Conservation (phyloP, 164 flowering plant species). For the Umbellularia californica region DNA sequence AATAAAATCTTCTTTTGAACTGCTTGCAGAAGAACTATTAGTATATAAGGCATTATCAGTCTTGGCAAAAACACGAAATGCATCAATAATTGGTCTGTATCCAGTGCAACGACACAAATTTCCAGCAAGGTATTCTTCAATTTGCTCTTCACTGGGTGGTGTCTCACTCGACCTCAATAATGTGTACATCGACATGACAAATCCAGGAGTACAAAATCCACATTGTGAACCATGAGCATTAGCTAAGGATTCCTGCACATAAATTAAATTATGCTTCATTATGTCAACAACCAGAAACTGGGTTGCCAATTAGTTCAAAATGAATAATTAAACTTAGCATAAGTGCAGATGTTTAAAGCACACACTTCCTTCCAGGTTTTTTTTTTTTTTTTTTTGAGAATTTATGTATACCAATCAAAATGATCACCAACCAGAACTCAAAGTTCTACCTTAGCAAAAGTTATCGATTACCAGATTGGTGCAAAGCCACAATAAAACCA, state of each 20-base stretch:
- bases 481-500: too few relatives aligned
- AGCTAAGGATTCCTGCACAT: slow-evolving; percentile 73
- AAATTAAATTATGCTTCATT: neutral
- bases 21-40: slow-evolving; percentile 30
- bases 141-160: slow-evolving; percentile 77
- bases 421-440: too few relatives aligned
- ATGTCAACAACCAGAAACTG: neutral
- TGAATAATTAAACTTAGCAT: too few relatives aligned
- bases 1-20: slow-evolving; percentile 36
- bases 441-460: too few relatives aligned
- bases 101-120: slow-evolving; percentile 99
- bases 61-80: slow-evolving; percentile 93
- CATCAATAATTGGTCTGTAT: slow-evolving; percentile 92
- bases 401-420: too few relatives aligned
- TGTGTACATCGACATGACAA: slow-evolving; percentile 96
- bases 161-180: slow-evolving; percentile 65
- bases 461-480: too few relatives aligned
- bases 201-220: slow-evolving; percentile 99
- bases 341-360: too few relatives aligned
- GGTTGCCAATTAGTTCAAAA: too few relatives aligned
- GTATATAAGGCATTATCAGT: slow-evolving; percentile 65
- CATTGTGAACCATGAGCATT: slow-evolving; percentile 93
- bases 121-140: slow-evolving; percentile 92
- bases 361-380: too few relatives aligned
- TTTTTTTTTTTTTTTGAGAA: too few relatives aligned